Base-by-base conservation (phyloP, 1,284 basidiomycete species). In the Cutaneotrichosporon cavernicola region DNA sequence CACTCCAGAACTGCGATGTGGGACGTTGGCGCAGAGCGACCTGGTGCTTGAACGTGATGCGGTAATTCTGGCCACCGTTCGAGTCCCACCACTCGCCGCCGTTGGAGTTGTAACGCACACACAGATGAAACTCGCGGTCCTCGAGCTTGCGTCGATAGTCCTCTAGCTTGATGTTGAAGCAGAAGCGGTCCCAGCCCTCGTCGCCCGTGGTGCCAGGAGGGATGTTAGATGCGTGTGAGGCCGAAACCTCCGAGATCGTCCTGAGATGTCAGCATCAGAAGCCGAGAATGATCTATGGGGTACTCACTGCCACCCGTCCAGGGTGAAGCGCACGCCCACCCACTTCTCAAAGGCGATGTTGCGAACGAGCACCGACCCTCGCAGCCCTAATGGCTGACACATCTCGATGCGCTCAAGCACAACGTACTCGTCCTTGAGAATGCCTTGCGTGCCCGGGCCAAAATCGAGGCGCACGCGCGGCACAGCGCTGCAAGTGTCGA, bases 101-200 rank as follows among this genome's bases (percentile, higher is more conserved):
- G 22, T 79, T 74, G 40, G 82, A 71, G 1, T 80, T 82, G 77
- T 85, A 92, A 36, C 88, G 82, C 4, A 84, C 85, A 36, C 87
- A 90, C 22, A 91, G 81, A 78, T 84, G 86, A 53, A 93, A 78
- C 14, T 85, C 86, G 40, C 89, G 83, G 9, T 86, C 84, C 43
- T 85, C 82, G n/a, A 94, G 82, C 65, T 85, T 86, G 51, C 83
- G 81, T 58, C 86, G 85, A 73, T 90, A 89, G 71, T 91, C 90
- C 68, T 90, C 88, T 36, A 95, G 83, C 60, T 85, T 86, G 74
- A 94, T 87, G 5, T 74, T 69, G 69, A 83, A 83, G 60, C 74
- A 73, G 77, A 84, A 83, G 43, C 82, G 73, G 67, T 83, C 82
- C 81, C 81, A 82, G 11, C 79, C 78, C 66, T 81, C 74, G 62